Evolutionary conservation across 2,329 filamentous ascomycete genomes (phyloP), one percentile per base, ranked within the genome.

Genomic region (Colletotrichum sp.): DNA sequence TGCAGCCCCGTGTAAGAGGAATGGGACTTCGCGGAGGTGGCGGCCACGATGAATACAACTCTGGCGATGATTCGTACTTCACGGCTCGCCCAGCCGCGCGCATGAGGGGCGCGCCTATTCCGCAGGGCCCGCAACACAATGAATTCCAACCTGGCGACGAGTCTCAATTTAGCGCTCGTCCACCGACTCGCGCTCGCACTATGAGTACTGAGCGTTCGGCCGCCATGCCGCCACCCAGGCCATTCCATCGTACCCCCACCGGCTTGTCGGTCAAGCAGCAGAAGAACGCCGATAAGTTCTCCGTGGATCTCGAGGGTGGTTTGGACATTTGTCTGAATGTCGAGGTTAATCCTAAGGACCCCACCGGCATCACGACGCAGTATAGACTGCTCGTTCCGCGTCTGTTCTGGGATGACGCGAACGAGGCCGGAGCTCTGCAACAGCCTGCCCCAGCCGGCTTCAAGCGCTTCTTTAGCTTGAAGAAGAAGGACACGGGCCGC

Each of bases 321-420:
- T 87, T 99, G 12, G 96, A 98, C 78, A 93, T 99, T 43, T 94
- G 92, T 66, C 85, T 99, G 58, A 98, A 98, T 79, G 92, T 98
- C 77, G 97, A 99, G 85, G 92, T 98, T 76, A 96, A 94, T 79
- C 91, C 94, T 59, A 92, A 92, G 77, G 96, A 99, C 79, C 96
- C 97, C 1, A 90, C 94, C 0, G 97, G 97, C 16, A 95, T 95
- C 77, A 99, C 97, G 1, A 91, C 92, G 66, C 95, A 96, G 10
- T 99, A 99, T 83, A 90, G 95, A 52, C 86, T 99, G 7, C 89
- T 98, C 3, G 93, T 99, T 7, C 97, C 97, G 13, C 92, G 92
- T 69, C 86, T 99, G 67, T 90, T 89, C 84, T 93, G 92, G 68
- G 85, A 86, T 6, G 84, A 86, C n/a, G 82, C 84, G 26, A 63